A percentile compares a stretch with the other conserved stretches of the same genome.
Conservation (phyloP, 768 basidiomycete species). For the Termitomyces sp. region DNA sequence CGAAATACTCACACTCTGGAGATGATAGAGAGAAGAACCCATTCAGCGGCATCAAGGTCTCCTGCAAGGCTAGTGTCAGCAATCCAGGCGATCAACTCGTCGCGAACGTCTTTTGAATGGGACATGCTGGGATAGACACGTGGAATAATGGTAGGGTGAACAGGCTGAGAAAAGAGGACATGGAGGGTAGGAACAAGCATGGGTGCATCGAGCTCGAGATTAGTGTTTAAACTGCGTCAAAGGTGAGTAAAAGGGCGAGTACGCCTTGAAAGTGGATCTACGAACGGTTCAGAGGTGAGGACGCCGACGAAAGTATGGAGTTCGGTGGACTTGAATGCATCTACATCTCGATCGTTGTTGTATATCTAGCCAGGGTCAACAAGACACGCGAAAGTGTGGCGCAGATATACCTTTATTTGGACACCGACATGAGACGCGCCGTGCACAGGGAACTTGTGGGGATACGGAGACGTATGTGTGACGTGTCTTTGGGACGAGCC, state of each 20-base stretch:
- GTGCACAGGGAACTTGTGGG: constrained; percentile 67
- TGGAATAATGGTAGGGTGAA: constrained; percentile 36
- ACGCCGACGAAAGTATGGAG: constrained; percentile 71
- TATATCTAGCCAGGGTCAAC: constrained; percentile 47
- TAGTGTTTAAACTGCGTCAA: constrained; percentile 31
- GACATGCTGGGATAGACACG: constrained; percentile 30
- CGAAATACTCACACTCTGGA: constrained; percentile 55
- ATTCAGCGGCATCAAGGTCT: constrained; percentile 69
- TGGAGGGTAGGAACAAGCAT: constrained; percentile 62
- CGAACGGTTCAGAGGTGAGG: constrained; percentile 62
- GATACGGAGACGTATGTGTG: constrained; percentile 16
- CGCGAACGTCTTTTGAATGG: constrained; percentile 29
- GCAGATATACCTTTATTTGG: constrained; percentile 58
- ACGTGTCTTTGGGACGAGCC: neutral
- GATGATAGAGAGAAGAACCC: constrained; percentile 60
- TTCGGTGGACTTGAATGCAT: constrained; percentile 57
- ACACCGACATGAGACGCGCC: constrained; percentile 57
- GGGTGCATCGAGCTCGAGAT: constrained; percentile 33
- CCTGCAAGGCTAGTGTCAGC: constrained; percentile 66
- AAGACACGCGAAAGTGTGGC: neutral
- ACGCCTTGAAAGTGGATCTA: constrained; percentile 13
- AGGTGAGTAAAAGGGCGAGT: constrained; percentile 10
- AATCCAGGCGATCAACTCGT: constrained; percentile 69
- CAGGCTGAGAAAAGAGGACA: constrained; percentile 51
- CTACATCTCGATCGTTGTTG: constrained; percentile 35